phyloP scores from a whole-genome alignment of 345 rosid species.

The Toxicodendron radicans region DNA sequence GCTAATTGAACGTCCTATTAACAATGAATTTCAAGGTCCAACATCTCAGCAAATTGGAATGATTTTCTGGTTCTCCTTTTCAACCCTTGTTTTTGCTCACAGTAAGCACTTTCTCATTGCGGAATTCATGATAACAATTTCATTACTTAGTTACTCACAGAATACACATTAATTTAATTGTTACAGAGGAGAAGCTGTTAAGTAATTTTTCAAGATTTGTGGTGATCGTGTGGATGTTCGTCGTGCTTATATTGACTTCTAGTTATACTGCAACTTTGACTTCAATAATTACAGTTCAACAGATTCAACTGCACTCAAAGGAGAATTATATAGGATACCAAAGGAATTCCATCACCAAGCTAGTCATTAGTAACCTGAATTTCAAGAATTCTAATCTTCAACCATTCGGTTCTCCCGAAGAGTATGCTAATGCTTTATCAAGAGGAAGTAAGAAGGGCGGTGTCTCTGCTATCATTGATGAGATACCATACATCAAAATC shows the following conservation, averaged over 20 bases:
- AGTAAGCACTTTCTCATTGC: neutral
- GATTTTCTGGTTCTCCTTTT: constrained; percentile 10
- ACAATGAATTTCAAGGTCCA: constrained; percentile 1
- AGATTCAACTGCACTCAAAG: constrained; percentile 20
- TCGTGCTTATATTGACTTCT: constrained; percentile 34
- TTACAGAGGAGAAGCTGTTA: constrained; percentile 27
- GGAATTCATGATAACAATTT: no score
- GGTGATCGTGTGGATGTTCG: constrained; percentile 35
- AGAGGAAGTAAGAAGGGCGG: constrained; percentile 25
- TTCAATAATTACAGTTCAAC: constrained; percentile 37
- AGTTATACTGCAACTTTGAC: constrained; percentile 46
- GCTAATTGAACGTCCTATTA: constrained; percentile 16
- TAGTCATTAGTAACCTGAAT: neutral
- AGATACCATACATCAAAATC: constrained; percentile 30
- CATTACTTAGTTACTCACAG: no score
- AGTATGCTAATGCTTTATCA: constrained; percentile 24
- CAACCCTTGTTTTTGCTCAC: constrained; percentile 11
- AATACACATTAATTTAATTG: no score
- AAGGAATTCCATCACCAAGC: neutral
- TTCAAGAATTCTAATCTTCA: neutral
- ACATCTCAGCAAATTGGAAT: neutral
- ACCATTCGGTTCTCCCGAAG: neutral
- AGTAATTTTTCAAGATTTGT: constrained; percentile 44
- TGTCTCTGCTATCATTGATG: constrained; percentile 33
- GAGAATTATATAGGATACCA: constrained; percentile 25